Evolutionary conservation across 2,329 filamentous ascomycete genomes (phyloP).

Genomic region (Hypoxylon sp.): DNA sequence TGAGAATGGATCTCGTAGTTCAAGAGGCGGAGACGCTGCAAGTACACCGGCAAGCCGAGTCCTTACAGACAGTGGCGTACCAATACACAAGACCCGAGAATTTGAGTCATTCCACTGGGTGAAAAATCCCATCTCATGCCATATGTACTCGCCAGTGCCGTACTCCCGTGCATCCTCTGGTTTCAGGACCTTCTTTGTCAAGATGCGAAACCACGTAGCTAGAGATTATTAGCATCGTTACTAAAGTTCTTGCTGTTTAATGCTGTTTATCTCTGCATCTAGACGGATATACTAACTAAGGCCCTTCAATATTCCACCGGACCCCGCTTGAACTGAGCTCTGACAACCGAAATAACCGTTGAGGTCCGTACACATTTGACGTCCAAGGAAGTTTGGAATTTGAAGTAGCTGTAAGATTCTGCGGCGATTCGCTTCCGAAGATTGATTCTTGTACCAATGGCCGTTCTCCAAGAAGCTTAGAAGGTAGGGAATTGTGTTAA

Average conservation of each 20-base stretch:
- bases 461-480: neutral
- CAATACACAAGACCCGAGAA: neutral
- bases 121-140: constrained; percentile 6
- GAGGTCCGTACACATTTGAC: neutral
- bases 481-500: neutral
- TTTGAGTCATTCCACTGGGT: neutral
- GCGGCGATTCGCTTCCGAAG: neutral
- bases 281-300: neutral
- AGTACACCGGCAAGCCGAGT: neutral
- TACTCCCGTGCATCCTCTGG: neutral
- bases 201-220: neutral
- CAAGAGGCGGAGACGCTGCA: neutral
- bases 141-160: neutral
- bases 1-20: neutral
- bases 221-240: neutral
- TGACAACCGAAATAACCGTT: neutral
- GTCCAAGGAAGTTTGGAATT: neutral
- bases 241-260: neutral
- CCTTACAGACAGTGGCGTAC: neutral
- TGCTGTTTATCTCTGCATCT: too few species aligned
- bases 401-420: neutral
- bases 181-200: neutral
- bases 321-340: neutral
- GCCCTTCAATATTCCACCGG: neutral
- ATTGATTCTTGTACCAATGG: neutral